Conservation (phyloP, 2,329 filamentous ascomycete species). For the Clarireedia hainanense region DNA sequence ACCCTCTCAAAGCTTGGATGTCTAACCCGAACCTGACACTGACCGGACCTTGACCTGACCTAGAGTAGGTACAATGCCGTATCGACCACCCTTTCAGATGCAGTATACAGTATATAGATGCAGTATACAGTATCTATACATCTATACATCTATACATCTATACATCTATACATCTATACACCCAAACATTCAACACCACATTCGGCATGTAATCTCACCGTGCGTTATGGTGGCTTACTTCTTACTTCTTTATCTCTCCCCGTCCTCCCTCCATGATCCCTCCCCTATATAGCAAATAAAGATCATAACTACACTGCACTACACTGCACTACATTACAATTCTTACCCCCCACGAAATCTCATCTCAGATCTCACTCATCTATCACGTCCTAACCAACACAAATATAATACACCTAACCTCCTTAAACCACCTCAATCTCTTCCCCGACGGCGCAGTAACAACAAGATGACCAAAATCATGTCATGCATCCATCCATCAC, state of each 20-base stretch:
- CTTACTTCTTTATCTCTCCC: neutral
- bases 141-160: too few species aligned
- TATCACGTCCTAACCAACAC: neutral
- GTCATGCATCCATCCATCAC: neutral
- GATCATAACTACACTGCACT: neutral
- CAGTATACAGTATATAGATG: too few species aligned
- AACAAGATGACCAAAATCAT: neutral
- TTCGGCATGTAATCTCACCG: neutral
- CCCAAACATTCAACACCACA: neutral
- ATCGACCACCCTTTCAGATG: neutral
- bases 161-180: too few species aligned
- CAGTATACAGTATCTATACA: too few species aligned
- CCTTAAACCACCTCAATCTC: neutral
- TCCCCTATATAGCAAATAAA: neutral
- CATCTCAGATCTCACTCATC: slow-evolving; percentile 5
- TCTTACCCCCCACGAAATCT: neutral
- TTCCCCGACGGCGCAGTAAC: neutral
- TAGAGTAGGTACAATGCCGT: too few species aligned
- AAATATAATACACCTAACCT: neutral
- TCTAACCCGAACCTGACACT: neutral
- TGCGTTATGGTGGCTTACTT: neutral
- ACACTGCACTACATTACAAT: neutral
- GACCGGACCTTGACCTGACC: too few species aligned
- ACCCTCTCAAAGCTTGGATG: neutral
- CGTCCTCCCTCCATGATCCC: neutral